These are phyloP conservation scores for Kodamaea sp. DNA, from an alignment of 1,139 yeast genomes.

Conservation along the genomic window DNA sequence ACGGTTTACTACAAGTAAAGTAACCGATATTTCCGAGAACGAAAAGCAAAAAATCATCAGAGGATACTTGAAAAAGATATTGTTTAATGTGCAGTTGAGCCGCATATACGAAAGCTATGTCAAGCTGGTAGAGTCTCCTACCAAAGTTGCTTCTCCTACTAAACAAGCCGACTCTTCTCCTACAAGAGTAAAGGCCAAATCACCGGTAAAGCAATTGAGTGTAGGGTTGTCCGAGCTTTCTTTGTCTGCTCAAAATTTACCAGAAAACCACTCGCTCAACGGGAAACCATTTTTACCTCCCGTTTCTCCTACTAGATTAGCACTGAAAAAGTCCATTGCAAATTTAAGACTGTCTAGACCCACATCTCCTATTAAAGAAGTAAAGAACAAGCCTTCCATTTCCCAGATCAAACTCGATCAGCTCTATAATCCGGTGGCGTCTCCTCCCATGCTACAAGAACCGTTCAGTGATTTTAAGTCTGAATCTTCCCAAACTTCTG, in stretches of 20 bases:
- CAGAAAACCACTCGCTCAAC: neutral
- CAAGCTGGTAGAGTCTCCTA: constrained; percentile 16
- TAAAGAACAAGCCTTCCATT: constrained; percentile 26
- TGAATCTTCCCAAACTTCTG: constrained; percentile 8
- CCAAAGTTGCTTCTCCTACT: neutral
- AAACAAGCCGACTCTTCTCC: constrained; percentile 2
- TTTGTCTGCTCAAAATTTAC: constrained; percentile 3
- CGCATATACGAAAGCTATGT: constrained; percentile 47
- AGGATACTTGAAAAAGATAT: constrained; percentile 49
- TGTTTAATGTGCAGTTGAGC: constrained; percentile 63
- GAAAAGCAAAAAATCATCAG: constrained; percentile 49
- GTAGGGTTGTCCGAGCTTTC: too few species aligned
- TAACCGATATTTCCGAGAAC: constrained; percentile 21
- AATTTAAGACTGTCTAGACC: constrained; percentile 9
- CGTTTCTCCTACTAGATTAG: constrained; percentile 11
- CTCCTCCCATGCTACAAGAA: constrained; percentile 17
- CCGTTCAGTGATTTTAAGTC: constrained; percentile 8
- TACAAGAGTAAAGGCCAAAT: constrained; percentile 6
- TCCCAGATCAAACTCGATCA: constrained; percentile 25
- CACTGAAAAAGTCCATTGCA: constrained; percentile 20
- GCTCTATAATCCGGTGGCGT: constrained; percentile 25
- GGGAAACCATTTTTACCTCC: neutral
- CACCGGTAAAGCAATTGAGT: constrained; percentile 6
- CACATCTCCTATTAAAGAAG: constrained; percentile 9
- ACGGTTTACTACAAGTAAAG: constrained; percentile 2